Percentiles rank a stretch among this genome's conserved stretches.
Evolutionary conservation across 306 rosid species (phyloP).

Genomic region (Arachis hypogaea): DNA sequence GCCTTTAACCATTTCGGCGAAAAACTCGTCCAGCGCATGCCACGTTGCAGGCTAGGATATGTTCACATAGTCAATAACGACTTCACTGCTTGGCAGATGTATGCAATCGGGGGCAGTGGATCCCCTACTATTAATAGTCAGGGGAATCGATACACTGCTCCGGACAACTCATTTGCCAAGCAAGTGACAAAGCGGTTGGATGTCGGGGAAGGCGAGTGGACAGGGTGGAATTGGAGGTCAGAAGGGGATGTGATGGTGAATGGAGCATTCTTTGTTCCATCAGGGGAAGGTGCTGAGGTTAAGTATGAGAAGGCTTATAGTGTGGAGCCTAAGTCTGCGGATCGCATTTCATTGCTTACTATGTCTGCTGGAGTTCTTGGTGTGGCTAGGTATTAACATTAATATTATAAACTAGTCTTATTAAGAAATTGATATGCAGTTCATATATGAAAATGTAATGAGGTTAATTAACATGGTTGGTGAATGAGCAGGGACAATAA

Average conservation of each 20-base stretch:
- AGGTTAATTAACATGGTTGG: not conserved
- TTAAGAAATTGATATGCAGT: no score
- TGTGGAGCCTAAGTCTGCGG: conserved; percentile 68
- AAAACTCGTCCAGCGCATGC: conserved; percentile 83
- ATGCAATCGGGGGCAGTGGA: conserved; percentile 89
- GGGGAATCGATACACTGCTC: conserved; percentile 78
- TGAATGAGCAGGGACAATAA: conserved; percentile 52
- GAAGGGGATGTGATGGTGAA: conserved; percentile 83
- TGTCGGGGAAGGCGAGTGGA: conserved; percentile 61
- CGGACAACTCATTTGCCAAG: conserved; percentile 58
- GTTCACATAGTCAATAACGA: conserved; percentile 90
- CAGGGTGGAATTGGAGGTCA: conserved; percentile 80
- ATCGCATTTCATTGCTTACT: conserved; percentile 64
- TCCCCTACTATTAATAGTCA: conserved; percentile 84
- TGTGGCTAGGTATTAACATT: conserved; percentile 60
- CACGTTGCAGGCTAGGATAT: conserved; percentile 81
- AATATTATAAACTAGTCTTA: no score
- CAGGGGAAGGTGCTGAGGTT: conserved; percentile 56
- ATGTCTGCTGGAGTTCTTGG: conserved; percentile 80
- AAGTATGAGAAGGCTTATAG: conserved; percentile 73
- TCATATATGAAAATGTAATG: no score
- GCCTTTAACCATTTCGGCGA: conserved; percentile 94
- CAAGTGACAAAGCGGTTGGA: conserved; percentile 84
- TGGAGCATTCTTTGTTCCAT: conserved; percentile 77
- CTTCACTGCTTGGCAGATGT: conserved; percentile 87